Conservation (phyloP, 345 rosid species). For the Citrus hindsii region DNA sequence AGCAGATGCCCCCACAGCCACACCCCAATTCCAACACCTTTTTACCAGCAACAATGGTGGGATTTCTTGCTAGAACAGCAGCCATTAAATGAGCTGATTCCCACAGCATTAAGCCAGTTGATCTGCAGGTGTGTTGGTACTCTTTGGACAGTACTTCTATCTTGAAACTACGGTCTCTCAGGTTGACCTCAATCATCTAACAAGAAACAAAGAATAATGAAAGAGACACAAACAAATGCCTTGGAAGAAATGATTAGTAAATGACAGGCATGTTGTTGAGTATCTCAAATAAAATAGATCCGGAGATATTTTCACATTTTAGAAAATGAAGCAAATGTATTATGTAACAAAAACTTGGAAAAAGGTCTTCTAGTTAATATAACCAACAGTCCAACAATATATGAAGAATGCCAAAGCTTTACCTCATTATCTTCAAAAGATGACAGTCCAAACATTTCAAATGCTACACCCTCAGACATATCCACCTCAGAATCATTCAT, state of each 20-base stretch:
- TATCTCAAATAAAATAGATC: background rate
- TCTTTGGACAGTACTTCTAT: constrained; percentile 67
- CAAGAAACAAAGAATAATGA: constrained; percentile 1
- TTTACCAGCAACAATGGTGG: constrained; percentile 60
- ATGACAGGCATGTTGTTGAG: background rate
- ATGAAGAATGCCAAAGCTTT: background rate
- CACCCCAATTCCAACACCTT: constrained; percentile 76
- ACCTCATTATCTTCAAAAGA: too few relatives aligned
- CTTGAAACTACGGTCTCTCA: constrained; percentile 39
- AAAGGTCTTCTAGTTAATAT: background rate
- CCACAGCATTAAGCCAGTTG: constrained; percentile 95
- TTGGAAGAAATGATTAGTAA: background rate
- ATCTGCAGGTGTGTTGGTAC: constrained; percentile 85
- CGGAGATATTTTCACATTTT: background rate
- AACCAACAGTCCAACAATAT: background rate
- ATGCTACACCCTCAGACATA: constrained; percentile 25
- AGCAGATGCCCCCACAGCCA: constrained; percentile 85
- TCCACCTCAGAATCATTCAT: constrained; percentile 47
- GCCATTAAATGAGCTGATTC: constrained; percentile 90
- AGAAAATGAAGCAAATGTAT: background rate
- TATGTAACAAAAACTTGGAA: background rate
- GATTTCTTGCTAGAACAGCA: constrained; percentile 68
- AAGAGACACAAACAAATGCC: background rate
- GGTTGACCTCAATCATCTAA: constrained; percentile 50
- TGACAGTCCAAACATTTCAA: background rate